Evolutionary conservation across 2,329 filamentous ascomycete species (phyloP).

Genomic region (Aspergillus terreus): DNA sequence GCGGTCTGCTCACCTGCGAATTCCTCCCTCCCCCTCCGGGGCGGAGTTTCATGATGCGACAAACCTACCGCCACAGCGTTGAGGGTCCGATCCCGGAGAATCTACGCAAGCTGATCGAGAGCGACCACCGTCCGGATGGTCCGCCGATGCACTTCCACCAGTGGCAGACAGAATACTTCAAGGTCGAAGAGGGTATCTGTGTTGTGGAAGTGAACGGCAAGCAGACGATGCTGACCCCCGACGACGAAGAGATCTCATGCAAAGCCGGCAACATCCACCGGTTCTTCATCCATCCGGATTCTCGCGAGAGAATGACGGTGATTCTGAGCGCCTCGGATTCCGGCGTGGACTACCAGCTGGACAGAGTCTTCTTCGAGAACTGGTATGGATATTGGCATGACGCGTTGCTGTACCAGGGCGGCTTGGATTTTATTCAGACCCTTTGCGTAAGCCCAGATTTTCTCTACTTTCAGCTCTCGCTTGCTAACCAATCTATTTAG

Average conservation of each 20-base stretch:
- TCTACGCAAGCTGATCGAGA: too few relatives aligned
- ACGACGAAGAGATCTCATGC: constrained; percentile 5
- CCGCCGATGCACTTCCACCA: constrained; percentile 13
- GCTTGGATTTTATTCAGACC: constrained; percentile 11
- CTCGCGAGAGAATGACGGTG: constrained; percentile 11
- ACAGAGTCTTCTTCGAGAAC: constrained; percentile 15
- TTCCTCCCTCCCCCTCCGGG: too few relatives aligned
- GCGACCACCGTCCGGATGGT: too few relatives aligned
- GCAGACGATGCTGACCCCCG: constrained; percentile 3
- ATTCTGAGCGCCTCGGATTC: constrained; percentile 14
- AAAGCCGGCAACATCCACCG: constrained; percentile 9
- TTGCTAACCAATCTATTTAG: neutral
- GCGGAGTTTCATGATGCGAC: too few relatives aligned
- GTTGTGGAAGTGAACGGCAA: constrained; percentile 7
- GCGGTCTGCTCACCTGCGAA: too few relatives aligned
- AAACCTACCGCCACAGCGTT: too few relatives aligned
- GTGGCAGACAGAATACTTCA: constrained; percentile 15
- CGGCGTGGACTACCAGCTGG: constrained; percentile 12
- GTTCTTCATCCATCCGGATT: constrained; percentile 12
- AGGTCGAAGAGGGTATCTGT: constrained; percentile 9
- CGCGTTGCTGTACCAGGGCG: constrained; percentile 10
- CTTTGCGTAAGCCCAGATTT: constrained; percentile 1
- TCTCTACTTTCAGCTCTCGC: neutral
- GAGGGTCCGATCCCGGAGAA: too few relatives aligned
- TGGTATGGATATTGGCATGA: constrained; percentile 18